These are phyloP conservation scores for Boeremia lycopersici DNA, from an alignment of 2,329 filamentous ascomycete genomes.

Conservation along the genomic window DNA sequence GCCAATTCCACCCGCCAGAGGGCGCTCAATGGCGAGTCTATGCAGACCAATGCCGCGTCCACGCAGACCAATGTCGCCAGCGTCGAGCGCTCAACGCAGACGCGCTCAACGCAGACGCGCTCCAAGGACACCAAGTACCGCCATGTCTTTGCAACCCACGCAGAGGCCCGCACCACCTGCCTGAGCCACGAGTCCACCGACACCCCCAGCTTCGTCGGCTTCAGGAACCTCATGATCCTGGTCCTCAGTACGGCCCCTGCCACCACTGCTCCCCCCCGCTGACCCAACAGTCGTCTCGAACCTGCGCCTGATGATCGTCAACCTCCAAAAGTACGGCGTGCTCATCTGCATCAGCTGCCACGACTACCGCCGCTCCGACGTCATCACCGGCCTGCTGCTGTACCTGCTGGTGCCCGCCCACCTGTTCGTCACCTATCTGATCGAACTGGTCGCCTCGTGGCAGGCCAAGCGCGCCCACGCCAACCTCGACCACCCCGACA, in stretches of 20 bases:
- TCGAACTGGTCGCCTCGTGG: conserved; percentile 81
- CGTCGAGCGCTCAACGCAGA: conserved; percentile 10
- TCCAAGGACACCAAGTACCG: conserved; percentile 70
- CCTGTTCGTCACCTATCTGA: conserved; percentile 85
- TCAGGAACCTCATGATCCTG: conserved; percentile 94
- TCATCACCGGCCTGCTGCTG: conserved; percentile 75
- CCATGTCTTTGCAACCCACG: conserved; percentile 88
- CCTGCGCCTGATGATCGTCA: conserved; percentile 91
- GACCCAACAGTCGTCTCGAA: conserved; percentile 79
- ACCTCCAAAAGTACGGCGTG: conserved; percentile 97
- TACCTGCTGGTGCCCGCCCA: conserved; percentile 91
- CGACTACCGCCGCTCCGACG: conserved; percentile 79
- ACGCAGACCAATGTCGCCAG: conserved; percentile 18
- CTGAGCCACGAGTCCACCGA: conserved; percentile 80
- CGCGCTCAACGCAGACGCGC: conserved; percentile 14
- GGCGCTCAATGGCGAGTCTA: conserved; percentile 26
- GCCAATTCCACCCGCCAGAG: conserved; percentile 34
- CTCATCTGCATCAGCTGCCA: conserved; percentile 91
- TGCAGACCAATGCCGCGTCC: not conserved
- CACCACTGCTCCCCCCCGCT: conserved; percentile 20
- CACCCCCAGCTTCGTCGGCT: conserved; percentile 86
- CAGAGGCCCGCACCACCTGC: conserved; percentile 72
- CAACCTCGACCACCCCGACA: conserved; percentile 55
- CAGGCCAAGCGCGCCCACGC: conserved; percentile 74
- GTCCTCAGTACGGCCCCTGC: conserved; percentile 69